Evolutionary conservation across 106 monocot genomes (phyloP).

Genomic region (Agapanthus africanus): DNA sequence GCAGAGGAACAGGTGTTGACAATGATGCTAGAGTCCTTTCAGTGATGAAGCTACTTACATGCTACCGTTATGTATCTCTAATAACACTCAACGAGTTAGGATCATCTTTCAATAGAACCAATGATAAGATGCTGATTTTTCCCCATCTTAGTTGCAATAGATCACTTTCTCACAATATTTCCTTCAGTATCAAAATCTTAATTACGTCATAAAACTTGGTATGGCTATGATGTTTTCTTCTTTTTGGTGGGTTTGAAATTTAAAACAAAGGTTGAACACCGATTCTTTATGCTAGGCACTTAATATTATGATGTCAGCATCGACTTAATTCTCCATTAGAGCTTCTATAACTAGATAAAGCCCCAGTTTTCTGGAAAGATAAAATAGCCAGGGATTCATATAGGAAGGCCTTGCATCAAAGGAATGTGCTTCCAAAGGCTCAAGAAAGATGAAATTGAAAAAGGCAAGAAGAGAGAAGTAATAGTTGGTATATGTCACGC

Average conservation of each 20-base stretch:
- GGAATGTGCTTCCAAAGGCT: not conserved
- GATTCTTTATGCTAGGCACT: not conserved
- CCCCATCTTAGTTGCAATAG: not conserved
- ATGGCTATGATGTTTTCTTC: not conserved
- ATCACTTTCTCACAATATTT: not conserved
- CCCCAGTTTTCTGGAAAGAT: not conserved
- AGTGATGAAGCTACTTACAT: no score
- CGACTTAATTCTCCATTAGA: not conserved
- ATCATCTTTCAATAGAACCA: no score
- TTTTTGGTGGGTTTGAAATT: not conserved
- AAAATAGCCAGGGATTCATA: not conserved
- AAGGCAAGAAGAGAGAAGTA: not conserved
- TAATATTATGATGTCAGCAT: not conserved
- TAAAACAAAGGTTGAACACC: not conserved
- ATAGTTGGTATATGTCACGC: no score
- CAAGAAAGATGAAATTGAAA: not conserved
- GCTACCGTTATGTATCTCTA: no score
- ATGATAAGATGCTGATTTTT: not conserved
- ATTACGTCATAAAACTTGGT: no score
- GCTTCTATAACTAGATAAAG: not conserved
- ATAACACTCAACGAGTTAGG: no score
- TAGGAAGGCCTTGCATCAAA: not conserved
- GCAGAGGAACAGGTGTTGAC: no score
- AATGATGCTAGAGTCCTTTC: no score
- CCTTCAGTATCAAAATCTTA: no score